Base-by-base conservation (phyloP, 176 grass and related monocot genomes). In the Musa schizocarpa region DNA sequence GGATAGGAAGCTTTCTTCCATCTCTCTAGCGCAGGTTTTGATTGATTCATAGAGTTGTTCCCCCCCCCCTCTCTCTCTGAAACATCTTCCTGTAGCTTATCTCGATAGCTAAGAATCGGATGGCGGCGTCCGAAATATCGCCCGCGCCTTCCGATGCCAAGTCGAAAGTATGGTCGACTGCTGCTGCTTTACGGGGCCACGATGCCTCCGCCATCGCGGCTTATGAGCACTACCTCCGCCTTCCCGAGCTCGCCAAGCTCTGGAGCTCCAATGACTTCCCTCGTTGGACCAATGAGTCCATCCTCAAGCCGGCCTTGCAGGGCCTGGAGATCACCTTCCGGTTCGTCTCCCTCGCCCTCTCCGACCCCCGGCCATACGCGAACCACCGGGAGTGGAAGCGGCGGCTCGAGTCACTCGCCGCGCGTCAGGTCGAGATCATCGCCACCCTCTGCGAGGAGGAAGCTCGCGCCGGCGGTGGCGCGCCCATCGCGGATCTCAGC, bases 311-410 rank as follows among this genome's bases (percentile, higher is more conserved):
- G 6, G 75, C 84, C 29, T 74, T 97, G 74, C 94, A 97, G 80
- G 90, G 68, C 69, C 77, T 97, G 3, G 94, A 97, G 86, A 85
- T 93, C 83, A 93, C 90, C 67, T 93, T 97, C 78, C 90, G 90
- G 53, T 79, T 93, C 78, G 76, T 87, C 16, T 93, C 94, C 11
- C 24, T 97, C 2, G 83, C 88, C 76, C 90, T 97, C 8, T 97
- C 94, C 26, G 94, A 93, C 68, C 83, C 84, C 59, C 94, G 90
- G 14, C 84, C 75, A 13, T 93, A 97, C 71, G 84, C 88, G 14
- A 83, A 78, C 80, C 82, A 49, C 77, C 80, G 90, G 3, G 84
- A 93, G 86, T 92, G 89, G 14, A 79, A 76, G 74, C 78, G 90
- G 1, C 86, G 83, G 43, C 73, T 97, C 2, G 94, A 93, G 86